Evolutionary conservation across 139 green algal species (phyloP).

Genomic region (Gonium pectorale): DNA sequence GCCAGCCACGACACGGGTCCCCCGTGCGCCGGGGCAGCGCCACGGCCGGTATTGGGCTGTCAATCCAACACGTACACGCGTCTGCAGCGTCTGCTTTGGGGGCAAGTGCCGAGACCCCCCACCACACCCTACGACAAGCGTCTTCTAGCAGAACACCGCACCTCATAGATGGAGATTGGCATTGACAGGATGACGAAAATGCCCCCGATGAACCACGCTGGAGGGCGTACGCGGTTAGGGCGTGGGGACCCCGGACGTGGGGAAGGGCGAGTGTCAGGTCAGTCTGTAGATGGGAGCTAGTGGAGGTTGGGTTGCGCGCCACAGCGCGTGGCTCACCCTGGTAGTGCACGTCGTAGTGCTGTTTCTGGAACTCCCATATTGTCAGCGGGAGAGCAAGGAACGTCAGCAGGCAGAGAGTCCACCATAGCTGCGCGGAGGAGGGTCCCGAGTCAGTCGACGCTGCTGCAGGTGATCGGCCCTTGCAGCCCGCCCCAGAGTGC

Average conservation of each 20-base stretch:
- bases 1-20: too few species aligned
- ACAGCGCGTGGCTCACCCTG: constrained; percentile 34
- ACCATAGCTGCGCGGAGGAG: constrained; percentile 60
- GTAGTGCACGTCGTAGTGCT: constrained; percentile 44
- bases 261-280: too few species aligned
- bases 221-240: not conserved
- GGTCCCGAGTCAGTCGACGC: not conserved
- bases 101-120: too few species aligned
- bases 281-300: too few species aligned
- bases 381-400: constrained; percentile 80
- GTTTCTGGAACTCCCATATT: constrained; percentile 83
- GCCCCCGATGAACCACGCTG: constrained; percentile 92
- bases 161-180: constrained; percentile 92
- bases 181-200: constrained; percentile 93
- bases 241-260: not conserved
- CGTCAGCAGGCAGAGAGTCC: constrained; percentile 64
- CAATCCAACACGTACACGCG: too few species aligned
- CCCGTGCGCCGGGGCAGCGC: too few species aligned
- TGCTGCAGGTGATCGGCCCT: too few species aligned
- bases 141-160: constrained; percentile 39
- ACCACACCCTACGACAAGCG: not conserved
- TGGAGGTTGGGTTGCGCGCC: too few species aligned
- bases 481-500: not conserved
- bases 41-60: too few species aligned
- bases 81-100: too few species aligned